A percentile compares a stretch with the other conserved stretches of the same genome.
These are phyloP conservation scores for Colletotrichum agaves DNA, from an alignment of 2,329 filamentous ascomycete genomes.

Conservation along the genomic window DNA sequence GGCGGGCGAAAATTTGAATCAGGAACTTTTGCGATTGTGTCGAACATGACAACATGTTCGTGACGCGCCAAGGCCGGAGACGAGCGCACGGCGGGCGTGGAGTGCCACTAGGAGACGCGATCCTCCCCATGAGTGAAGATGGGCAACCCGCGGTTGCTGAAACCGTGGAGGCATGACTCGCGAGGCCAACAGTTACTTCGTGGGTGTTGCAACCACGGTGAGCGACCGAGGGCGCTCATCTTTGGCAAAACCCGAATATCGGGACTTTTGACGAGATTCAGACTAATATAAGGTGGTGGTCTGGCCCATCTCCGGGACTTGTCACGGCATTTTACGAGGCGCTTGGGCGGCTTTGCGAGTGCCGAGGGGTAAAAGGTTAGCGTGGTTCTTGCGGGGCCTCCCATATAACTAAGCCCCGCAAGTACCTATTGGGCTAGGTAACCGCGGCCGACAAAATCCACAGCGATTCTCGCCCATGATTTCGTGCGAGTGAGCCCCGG, in stretches of 20 bases:
- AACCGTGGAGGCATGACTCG: constrained; percentile 29
- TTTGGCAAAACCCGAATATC: constrained; percentile 24
- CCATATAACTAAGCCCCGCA: too few relatives aligned
- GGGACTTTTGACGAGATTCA: constrained; percentile 32
- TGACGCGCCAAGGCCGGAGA: constrained; percentile 18
- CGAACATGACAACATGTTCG: constrained; percentile 25
- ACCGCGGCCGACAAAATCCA: constrained; percentile 28
- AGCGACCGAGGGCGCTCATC: constrained; percentile 28
- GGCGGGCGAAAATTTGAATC: constrained; percentile 27
- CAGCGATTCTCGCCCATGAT: constrained; percentile 35
- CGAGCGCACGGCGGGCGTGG: constrained; percentile 14
- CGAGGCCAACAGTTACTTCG: constrained; percentile 6
- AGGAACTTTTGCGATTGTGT: constrained; percentile 31
- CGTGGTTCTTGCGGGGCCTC: too few relatives aligned
- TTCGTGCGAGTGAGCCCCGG: constrained; percentile 35
- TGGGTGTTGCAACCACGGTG: constrained; percentile 19
- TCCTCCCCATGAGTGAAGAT: constrained; percentile 21
- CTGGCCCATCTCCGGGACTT: constrained; percentile 36
- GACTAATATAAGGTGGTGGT: constrained; percentile 37
- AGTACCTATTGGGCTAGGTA: too few relatives aligned
- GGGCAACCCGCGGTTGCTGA: constrained; percentile 8
- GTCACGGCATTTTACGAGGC: constrained; percentile 35
- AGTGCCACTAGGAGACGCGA: constrained; percentile 3
- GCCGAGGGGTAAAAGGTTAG: too few relatives aligned
- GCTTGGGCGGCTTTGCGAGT: constrained; percentile 36